A percentile compares a stretch with the other conserved stretches of the same genome.
Conservation (phyloP, 1,284 basidiomycete species). For the Xerocomus amazonicus region DNA sequence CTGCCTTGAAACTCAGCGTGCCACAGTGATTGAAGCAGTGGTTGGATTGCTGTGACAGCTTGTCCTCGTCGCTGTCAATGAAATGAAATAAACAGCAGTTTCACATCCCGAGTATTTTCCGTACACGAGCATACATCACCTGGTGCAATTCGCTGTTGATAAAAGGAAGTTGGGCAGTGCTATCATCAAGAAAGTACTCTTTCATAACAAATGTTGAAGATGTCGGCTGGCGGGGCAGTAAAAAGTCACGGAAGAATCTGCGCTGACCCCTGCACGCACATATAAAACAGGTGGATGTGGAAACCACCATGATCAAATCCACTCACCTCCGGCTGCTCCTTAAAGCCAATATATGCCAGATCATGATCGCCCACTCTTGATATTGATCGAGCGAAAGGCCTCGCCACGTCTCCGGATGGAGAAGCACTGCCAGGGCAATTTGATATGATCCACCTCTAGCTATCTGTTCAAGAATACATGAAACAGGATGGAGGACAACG, state of each 20-base stretch:
- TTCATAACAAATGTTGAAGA: conserved; percentile 44
- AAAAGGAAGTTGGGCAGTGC: conserved; percentile 38
- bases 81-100: conserved; percentile 6
- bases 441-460: conserved; percentile 67
- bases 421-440: conserved; percentile 55
- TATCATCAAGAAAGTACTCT: conserved; percentile 48
- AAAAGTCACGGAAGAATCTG: conserved; percentile 58
- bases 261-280: conserved; percentile 50
- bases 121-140: conserved; percentile 59
- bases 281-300: conserved; percentile 23
- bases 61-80: conserved; percentile 49
- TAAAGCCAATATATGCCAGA: conserved; percentile 71
- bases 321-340: conserved; percentile 64
- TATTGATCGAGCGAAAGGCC: conserved; percentile 63
- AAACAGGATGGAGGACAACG: conserved; percentile 9
- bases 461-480: conserved; percentile 40
- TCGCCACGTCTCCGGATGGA: conserved; percentile 68
- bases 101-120: conserved; percentile 14
- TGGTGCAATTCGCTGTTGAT: conserved; percentile 61
- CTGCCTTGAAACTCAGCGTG: conserved; percentile 74
- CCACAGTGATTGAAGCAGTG: conserved; percentile 69
- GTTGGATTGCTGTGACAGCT: conserved; percentile 57
- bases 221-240: conserved; percentile 57
- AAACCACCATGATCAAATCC: conserved; percentile 6
- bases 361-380: conserved; percentile 62